Conservation (phyloP, 2,329 filamentous ascomycete genomes). For the Cadophora malorum region DNA sequence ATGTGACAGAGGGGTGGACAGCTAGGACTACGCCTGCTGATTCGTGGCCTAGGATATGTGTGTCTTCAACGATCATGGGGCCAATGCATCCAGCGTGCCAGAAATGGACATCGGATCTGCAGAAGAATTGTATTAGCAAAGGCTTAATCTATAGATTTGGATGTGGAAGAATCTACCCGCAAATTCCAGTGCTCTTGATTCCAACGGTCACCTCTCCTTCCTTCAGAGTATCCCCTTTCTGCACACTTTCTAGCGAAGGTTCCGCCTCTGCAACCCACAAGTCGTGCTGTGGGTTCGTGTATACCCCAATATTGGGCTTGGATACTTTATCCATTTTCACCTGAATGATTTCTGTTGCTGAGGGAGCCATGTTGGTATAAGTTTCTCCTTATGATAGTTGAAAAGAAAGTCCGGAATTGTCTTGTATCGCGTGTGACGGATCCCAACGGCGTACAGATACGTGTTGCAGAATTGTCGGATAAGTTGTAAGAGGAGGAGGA, state of each 20-base stretch:
- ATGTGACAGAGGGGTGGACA: slow-evolving; percentile 78
- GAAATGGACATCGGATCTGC: slow-evolving; percentile 92
- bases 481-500: neutral
- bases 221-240: slow-evolving; percentile 71
- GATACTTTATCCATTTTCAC: slow-evolving; percentile 44
- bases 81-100: slow-evolving; percentile 96
- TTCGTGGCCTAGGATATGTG: slow-evolving; percentile 95
- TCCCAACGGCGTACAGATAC: neutral
- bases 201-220: slow-evolving; percentile 86
- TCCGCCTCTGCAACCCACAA: slow-evolving; percentile 84
- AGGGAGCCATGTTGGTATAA: slow-evolving; percentile 37
- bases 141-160: slow-evolving; percentile 15
- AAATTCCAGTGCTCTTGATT: slow-evolving; percentile 94
- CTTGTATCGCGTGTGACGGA: neutral
- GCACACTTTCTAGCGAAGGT: slow-evolving; percentile 77
- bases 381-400: neutral
- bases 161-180: slow-evolving; percentile 67
- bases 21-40: slow-evolving; percentile 85
- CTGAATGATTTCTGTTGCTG: slow-evolving; percentile 36
- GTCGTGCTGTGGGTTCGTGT: slow-evolving; percentile 91
- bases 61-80: slow-evolving; percentile 88
- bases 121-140: neutral
- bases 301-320: slow-evolving; percentile 94
- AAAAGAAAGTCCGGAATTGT: neutral
- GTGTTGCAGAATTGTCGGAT: neutral